Evolutionary conservation across 441 rosid genomes (phyloP).

Genomic region (Biscutella auriculata): DNA sequence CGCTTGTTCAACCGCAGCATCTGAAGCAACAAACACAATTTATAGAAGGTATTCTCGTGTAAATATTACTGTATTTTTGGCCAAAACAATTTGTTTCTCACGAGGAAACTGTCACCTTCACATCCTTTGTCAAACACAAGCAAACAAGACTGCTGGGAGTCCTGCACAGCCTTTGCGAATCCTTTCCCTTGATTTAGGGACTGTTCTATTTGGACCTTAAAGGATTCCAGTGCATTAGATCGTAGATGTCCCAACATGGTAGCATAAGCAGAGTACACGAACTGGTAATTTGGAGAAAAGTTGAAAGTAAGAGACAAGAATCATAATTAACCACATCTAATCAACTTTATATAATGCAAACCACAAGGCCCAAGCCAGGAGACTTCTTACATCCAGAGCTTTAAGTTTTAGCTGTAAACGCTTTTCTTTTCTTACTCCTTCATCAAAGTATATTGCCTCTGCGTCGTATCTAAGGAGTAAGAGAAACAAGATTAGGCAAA

Average conservation of each 20-base stretch:
- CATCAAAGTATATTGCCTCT: constrained; percentile 66
- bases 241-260: constrained; percentile 55
- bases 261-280: constrained; percentile 42
- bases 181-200: constrained; percentile 45
- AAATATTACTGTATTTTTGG: background rate
- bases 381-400: constrained; percentile 52
- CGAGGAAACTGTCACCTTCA: constrained; percentile 35
- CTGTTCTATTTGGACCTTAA: constrained; percentile 40
- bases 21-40: constrained; percentile 26
- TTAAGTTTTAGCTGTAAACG: constrained; percentile 39
- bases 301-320: background rate
- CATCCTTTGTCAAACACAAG: constrained; percentile 54
- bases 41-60: background rate
- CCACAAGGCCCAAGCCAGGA: background rate
- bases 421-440: constrained; percentile 58
- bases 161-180: constrained; percentile 51
- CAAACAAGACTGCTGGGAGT: constrained; percentile 36
- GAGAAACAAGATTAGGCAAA: background rate
- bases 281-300: constrained; percentile 27
- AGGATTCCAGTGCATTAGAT: constrained; percentile 37
- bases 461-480: constrained; percentile 40
- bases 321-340: constrained; percentile 2
- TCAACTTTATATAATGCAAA: background rate
- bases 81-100: background rate
- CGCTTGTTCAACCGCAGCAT: constrained; percentile 50